Conservation (phyloP, 2,329 filamentous ascomycete species). For the Dothideomycetes sp. region DNA sequence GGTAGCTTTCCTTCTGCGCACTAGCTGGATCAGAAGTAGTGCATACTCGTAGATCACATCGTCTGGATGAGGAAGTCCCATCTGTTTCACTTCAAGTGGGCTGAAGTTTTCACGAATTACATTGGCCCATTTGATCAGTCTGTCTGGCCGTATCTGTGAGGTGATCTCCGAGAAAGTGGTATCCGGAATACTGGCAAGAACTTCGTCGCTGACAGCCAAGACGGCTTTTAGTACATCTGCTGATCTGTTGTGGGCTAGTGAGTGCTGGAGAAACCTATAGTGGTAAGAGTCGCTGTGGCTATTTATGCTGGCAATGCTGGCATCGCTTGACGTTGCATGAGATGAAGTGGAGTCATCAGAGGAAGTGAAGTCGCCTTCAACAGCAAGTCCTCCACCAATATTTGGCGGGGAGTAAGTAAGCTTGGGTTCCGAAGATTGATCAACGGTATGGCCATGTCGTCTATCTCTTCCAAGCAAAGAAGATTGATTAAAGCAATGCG, state of each 20-base stretch:
- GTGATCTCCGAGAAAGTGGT: slow-evolving; percentile 54
- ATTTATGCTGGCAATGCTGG: too few species aligned
- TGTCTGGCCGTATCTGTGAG: slow-evolving; percentile 47
- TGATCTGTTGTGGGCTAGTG: not conserved
- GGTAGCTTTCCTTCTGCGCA: slow-evolving; percentile 24
- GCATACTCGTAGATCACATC: slow-evolving; percentile 29
- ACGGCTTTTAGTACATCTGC: not conserved
- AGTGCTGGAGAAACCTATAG: not conserved
- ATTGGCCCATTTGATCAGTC: slow-evolving; percentile 37
- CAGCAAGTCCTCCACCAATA: too few species aligned
- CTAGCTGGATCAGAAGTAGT: slow-evolving; percentile 25
- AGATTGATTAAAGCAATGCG: too few species aligned
- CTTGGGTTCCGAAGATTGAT: too few species aligned
- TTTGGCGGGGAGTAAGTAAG: too few species aligned
- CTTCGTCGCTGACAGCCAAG: slow-evolving; percentile 6
- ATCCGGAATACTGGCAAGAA: slow-evolving; percentile 34
- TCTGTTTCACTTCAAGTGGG: slow-evolving; percentile 30
- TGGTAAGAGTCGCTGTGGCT: not conserved
- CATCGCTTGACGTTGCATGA: too few species aligned
- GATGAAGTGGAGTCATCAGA: too few species aligned
- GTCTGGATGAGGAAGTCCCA: slow-evolving; percentile 28
- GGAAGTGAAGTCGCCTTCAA: too few species aligned
- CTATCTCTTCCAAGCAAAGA: too few species aligned
- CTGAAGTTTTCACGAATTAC: slow-evolving; percentile 40
- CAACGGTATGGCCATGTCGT: too few species aligned